Percentiles rank a stretch among this genome's conserved stretches.
These are phyloP conservation scores for Punica granatum DNA, from an alignment of 345 rosid species.

Conservation along the genomic window DNA sequence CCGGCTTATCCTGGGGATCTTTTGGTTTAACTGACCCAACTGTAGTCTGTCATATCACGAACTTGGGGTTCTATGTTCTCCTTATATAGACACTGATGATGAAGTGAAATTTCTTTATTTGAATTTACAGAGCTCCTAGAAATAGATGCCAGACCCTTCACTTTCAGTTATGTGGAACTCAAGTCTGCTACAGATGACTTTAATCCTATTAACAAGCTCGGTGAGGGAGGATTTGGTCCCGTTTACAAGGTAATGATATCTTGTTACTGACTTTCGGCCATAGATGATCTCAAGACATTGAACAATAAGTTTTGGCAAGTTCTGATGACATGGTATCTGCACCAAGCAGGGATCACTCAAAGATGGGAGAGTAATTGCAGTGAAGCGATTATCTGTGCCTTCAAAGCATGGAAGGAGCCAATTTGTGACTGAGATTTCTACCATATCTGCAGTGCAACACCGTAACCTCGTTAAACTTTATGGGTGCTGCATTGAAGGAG, in stretches of 20 bases:
- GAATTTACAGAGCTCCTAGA: slow-evolving; percentile 42
- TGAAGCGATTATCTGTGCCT: slow-evolving; percentile 53
- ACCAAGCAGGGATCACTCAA: slow-evolving; percentile 27
- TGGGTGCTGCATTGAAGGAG: slow-evolving; percentile 60
- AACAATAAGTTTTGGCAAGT: neutral
- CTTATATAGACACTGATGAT: neutral
- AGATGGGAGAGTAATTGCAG: slow-evolving; percentile 66
- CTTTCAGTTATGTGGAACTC: slow-evolving; percentile 56
- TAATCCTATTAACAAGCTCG: slow-evolving; percentile 54
- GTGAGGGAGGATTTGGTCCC: slow-evolving; percentile 90
- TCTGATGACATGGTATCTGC: neutral
- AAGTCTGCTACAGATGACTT: slow-evolving; percentile 61
- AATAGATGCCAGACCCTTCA: slow-evolving; percentile 47
- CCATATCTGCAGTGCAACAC: slow-evolving; percentile 54
- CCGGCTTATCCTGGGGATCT: neutral
- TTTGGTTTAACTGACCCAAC: neutral
- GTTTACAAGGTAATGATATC: slow-evolving; percentile 47
- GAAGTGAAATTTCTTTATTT: neutral
- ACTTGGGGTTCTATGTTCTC: neutral
- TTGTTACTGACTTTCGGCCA: neutral
- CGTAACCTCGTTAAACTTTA: slow-evolving; percentile 63
- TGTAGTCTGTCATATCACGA: neutral
- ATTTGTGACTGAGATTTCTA: slow-evolving; percentile 66
- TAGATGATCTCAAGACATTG: neutral
- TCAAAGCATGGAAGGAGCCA: slow-evolving; percentile 67